A percentile compares a stretch with the other conserved stretches of the same genome.
These are phyloP conservation scores for Mucor circinelloides DNA, from an alignment of 371 early-diverging fungal species.

Conservation along the genomic window DNA sequence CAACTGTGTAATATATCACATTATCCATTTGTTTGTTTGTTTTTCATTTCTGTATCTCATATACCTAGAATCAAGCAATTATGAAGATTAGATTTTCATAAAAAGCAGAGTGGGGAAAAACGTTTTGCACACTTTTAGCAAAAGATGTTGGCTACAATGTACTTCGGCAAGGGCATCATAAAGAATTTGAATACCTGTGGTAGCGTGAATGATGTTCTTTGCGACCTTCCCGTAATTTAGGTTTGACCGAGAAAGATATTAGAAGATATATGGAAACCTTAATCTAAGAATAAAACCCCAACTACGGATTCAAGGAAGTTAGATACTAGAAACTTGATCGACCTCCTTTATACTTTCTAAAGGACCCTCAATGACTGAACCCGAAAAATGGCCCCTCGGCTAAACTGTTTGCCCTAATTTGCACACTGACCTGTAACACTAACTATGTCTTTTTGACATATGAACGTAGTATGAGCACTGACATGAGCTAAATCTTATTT, in stretches of 20 bases:
- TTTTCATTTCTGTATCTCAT: not conserved
- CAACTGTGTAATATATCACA: not conserved
- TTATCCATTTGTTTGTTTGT: not conserved
- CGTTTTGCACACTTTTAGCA: not conserved
- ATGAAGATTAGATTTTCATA: not conserved
- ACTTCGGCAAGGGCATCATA: too few relatives aligned
- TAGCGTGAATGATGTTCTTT: not conserved
- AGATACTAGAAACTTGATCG: not conserved
- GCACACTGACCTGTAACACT: not conserved
- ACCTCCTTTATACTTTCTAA: not conserved
- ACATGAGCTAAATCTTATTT: too few relatives aligned
- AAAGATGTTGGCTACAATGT: not conserved
- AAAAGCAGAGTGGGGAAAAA: too few relatives aligned
- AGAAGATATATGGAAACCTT: not conserved
- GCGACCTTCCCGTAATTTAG: not conserved
- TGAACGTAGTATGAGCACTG: too few relatives aligned
- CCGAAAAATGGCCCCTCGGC: not conserved
- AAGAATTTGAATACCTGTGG: too few relatives aligned
- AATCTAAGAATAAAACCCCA: not conserved
- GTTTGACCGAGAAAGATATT: not conserved
- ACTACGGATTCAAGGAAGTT: not conserved
- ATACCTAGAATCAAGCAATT: not conserved
- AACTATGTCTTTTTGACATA: too few relatives aligned
- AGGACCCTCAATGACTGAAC: not conserved
- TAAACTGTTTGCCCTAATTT: not conserved